A percentile compares a stretch with the other conserved stretches of the same genome.
These are phyloP conservation scores for Claviceps maximensis DNA, from an alignment of 2,329 filamentous ascomycete genomes.

Conservation along the genomic window DNA sequence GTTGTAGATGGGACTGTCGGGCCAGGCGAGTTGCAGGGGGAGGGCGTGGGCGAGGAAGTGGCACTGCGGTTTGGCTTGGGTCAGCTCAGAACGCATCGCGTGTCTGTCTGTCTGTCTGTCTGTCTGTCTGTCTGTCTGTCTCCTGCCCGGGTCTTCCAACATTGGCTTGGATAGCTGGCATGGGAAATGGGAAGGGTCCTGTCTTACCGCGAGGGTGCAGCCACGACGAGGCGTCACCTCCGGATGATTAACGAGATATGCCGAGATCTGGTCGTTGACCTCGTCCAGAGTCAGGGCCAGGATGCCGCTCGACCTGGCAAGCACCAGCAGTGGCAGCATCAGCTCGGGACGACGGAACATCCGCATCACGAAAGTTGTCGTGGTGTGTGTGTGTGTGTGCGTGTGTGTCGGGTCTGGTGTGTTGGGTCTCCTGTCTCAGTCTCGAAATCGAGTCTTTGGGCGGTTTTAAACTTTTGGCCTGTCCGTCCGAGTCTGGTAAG, in stretches of 20 bases:
- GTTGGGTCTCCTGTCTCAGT: too few relatives aligned
- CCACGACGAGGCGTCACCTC: not conserved
- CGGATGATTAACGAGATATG: slow-evolving; percentile 4
- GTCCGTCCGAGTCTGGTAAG: too few relatives aligned
- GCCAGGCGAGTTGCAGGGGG: slow-evolving; percentile 8
- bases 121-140: too few relatives aligned
- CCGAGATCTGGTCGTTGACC: slow-evolving; percentile 8
- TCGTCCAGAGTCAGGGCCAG: slow-evolving; percentile 2
- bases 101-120: too few relatives aligned
- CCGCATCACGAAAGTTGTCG: slow-evolving; percentile 4
- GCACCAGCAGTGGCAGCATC: not conserved
- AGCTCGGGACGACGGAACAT: not conserved
- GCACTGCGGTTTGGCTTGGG: slow-evolving; percentile 7
- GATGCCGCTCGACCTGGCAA: slow-evolving; percentile 1
- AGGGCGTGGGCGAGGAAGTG: slow-evolving; percentile 10
- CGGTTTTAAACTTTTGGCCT: too few relatives aligned
- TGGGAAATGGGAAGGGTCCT: too few relatives aligned
- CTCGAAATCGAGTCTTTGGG: too few relatives aligned
- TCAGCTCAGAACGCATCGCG: too few relatives aligned
- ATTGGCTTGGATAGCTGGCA: too few relatives aligned
- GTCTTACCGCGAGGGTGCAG: slow-evolving; percentile 3
- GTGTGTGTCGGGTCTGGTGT: too few relatives aligned
- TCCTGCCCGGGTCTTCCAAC: too few relatives aligned
- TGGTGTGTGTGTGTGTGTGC: too few relatives aligned
- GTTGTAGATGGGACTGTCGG: slow-evolving; percentile 8